Base-by-base conservation (phyloP, 2,329 filamentous ascomycete genomes). In the Truncatella angustata region DNA sequence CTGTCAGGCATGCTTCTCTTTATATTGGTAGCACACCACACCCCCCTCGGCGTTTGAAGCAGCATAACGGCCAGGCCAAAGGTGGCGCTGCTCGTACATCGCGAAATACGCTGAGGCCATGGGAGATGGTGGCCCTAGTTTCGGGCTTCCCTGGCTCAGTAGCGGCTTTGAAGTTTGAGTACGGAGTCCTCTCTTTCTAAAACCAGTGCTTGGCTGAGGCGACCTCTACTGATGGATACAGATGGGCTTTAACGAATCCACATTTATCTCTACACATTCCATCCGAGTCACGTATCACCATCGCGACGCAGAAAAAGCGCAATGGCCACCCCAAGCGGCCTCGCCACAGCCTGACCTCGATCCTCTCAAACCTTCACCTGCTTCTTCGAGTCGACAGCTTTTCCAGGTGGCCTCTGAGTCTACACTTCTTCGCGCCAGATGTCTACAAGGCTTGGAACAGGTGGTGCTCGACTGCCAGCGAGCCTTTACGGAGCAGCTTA, bases 1-100 rank as follows among this genome's bases (percentile, higher is more conserved):
- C 86, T 1, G 79, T 91, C 9, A 80, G 83, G 42, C 85, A 84
- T 64, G 78, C 81, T 24, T 84, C 81, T 2, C 78, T 93, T 24
- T 99, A 99, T 70, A 87, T 97, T 50, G 94, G 94, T 49, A 96
- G 90, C 39, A 97, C 94, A 1, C 92, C 92, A 0, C 85, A 97
- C 64, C 93, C 94, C 37, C 84, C 85, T 1, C 82, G 93, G 54
- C 88, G 94, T 12, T 78, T 97, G 21, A 85, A 84, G 56, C 94
- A 97, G 68, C 94, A 99, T 72, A 99, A 99, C 79, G 94, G 94
- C 49, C 74, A 85, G 46, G 79, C 79, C 28, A 88, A 84, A 64
- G 94, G 94, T 48, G 94, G 94, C 32, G 94, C 94, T 26, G 82
- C 77, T 26, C 81, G 86, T 43, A 99, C 94, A 0, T 82, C 87